Percentiles rank a stretch among this genome's conserved stretches.
Evolutionary conservation across 371 early-diverging fungal genomes (phyloP).

Genomic region (Mucor sp.): DNA sequence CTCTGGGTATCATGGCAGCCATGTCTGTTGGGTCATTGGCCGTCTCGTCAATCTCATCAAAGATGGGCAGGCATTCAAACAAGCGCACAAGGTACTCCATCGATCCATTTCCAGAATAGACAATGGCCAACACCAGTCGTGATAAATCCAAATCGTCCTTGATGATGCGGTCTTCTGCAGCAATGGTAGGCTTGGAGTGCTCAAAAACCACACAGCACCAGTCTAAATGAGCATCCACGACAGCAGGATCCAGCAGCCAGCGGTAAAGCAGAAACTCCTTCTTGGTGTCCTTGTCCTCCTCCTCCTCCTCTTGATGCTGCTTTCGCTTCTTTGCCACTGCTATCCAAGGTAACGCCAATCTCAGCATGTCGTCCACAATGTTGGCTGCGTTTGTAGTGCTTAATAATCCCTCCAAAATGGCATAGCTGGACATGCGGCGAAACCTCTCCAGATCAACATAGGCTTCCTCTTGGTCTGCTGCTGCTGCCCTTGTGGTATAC

Average conservation of each 20-base stretch:
- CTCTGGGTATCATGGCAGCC: conserved; percentile 21
- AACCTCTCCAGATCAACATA: conserved; percentile 45
- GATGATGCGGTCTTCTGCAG: conserved; percentile 60
- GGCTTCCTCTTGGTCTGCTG: conserved; percentile 11
- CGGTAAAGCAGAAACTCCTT: conserved; percentile 40
- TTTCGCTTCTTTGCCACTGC: conserved; percentile 27
- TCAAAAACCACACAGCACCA: conserved; percentile 61
- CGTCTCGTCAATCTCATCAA: conserved; percentile 43
- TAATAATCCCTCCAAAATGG: conserved; percentile 56
- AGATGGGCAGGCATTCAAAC: conserved; percentile 68
- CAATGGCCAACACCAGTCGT: conserved; percentile 54
- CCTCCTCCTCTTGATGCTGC: conserved; percentile 17
- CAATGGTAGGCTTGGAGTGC: conserved; percentile 58
- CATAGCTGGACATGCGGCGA: conserved; percentile 44
- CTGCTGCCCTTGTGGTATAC: conserved; percentile 39
- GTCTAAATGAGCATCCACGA: conserved; percentile 41
- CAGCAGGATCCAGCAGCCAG: conserved; percentile 42
- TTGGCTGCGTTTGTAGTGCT: conserved; percentile 40
- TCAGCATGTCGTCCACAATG: conserved; percentile 53
- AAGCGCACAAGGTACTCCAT: conserved; percentile 54
- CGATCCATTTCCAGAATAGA: conserved; percentile 53
- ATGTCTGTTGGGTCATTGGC: conserved; percentile 20
- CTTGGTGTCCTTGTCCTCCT: conserved; percentile 14
- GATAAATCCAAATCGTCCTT: conserved; percentile 60
- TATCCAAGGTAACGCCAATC: conserved; percentile 64